Evolutionary conservation across 495 filamentous ascomycete species (phyloP).

Genomic region (Daldinia childiae): DNA sequence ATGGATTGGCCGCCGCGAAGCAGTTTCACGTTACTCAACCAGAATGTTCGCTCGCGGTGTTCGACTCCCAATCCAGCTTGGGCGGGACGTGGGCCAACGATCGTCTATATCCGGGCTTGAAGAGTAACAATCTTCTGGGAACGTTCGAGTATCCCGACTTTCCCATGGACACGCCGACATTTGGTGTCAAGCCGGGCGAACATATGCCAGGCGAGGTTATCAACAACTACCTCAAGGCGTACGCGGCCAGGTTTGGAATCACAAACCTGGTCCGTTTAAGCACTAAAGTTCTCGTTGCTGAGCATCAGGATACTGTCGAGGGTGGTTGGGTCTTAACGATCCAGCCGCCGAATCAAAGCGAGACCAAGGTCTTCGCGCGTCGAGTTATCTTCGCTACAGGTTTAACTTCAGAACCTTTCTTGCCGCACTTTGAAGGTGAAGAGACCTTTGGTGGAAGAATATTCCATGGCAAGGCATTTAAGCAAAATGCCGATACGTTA

Average conservation of each 20-base stretch:
- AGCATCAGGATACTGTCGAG: slow-evolving; percentile 50
- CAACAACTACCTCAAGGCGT: slow-evolving; percentile 68
- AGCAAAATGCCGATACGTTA: slow-evolving; percentile 42
- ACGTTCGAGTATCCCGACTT: slow-evolving; percentile 78
- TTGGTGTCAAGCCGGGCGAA: slow-evolving; percentile 67
- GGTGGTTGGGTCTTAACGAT: slow-evolving; percentile 52
- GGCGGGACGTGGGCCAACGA: slow-evolving; percentile 76
- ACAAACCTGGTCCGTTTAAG: slow-evolving; percentile 60
- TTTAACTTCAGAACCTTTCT: slow-evolving; percentile 44
- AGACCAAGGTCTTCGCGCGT: slow-evolving; percentile 39
- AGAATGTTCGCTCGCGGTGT: slow-evolving; percentile 48
- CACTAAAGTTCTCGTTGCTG: slow-evolving; percentile 61
- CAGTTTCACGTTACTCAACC: slow-evolving; percentile 54
- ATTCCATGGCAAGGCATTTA: slow-evolving; percentile 69
- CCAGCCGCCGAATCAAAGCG: slow-evolving; percentile 17
- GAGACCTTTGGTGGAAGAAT: slow-evolving; percentile 59
- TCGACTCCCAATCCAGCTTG: slow-evolving; percentile 55
- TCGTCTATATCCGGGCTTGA: slow-evolving; percentile 72
- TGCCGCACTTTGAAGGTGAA: slow-evolving; percentile 46
- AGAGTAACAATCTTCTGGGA: slow-evolving; percentile 66
- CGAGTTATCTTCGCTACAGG: slow-evolving; percentile 46
- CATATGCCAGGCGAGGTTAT: slow-evolving; percentile 73
- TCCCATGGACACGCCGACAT: slow-evolving; percentile 69
- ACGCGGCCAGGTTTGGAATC: slow-evolving; percentile 65
- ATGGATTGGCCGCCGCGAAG: slow-evolving; percentile 55